Base-by-base conservation (phyloP, 176 grass and related monocot genomes). In the Juncus effusus region DNA sequence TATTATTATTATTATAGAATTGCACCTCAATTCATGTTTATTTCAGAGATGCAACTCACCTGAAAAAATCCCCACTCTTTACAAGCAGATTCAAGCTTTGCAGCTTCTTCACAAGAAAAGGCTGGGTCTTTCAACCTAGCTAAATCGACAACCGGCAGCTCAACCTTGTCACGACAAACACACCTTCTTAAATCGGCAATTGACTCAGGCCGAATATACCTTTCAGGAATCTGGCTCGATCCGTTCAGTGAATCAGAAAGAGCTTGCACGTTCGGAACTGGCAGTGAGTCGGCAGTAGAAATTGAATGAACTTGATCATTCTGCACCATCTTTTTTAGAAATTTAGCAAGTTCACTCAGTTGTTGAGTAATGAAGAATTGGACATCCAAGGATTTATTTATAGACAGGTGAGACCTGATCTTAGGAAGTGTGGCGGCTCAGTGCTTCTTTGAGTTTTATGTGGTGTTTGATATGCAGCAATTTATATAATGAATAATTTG, bases 261-360 rank as follows among this genome's bases (percentile, higher is more conserved):
- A 39, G 28, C 64, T 59, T 87, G 76, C 10, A 83, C 76, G 35
- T 83, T 87, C 28, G 65, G 68, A 40, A 87, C 61, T 12, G 38
- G 1, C 3, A 63, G 61, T 12, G 3, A 41, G 39, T 63, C 8
- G 36, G 39, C 61, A 1, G 38, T 10, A 3, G 13, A 16, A 5
- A 15, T 37, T 7, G 13, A 63, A 1, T 44, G 61, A 13, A 63
- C 12, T 63, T 63, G 19, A 28, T 28, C 19, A 28, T 28, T 28
- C 19, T 28, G 19, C 19, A 28, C 19, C 19, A 28, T 28, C 19
- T 28, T 28, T 28, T 28, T 28, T 28, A 28, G 19, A 28, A 28
- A 28, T 28, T 1, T 28, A 28, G 19, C 19, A 1, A 28, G 19
- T 28, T 28, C 19, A 28, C 19, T 28, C 19, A 28, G 19, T 28